Conservation (phyloP, 2,329 filamentous ascomycete species). For the Hymenoscyphus albidus region DNA sequence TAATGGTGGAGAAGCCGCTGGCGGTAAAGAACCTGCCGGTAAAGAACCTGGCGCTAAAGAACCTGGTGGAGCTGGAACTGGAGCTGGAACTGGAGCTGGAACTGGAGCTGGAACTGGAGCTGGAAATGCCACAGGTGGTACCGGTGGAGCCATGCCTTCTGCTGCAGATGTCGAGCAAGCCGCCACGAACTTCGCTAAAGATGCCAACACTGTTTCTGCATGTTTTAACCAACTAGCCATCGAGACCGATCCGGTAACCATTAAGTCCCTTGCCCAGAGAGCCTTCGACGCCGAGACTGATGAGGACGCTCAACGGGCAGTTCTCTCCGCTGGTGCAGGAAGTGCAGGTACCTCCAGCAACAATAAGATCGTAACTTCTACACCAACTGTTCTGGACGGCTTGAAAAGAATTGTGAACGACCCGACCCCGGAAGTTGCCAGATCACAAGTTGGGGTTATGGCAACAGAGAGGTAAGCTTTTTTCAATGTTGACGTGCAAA, state of each 20-base stretch:
- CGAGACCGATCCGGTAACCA: slow-evolving; percentile 14
- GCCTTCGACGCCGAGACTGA: slow-evolving; percentile 28
- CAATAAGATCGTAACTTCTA: slow-evolving; percentile 28
- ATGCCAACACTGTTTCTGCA: slow-evolving; percentile 28
- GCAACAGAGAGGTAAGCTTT: slow-evolving; percentile 20
- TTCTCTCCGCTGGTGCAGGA: slow-evolving; percentile 25
- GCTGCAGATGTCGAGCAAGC: slow-evolving; percentile 18
- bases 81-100: background rate
- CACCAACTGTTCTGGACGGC: slow-evolving; percentile 24
- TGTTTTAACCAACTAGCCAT: slow-evolving; percentile 23
- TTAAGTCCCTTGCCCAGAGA: slow-evolving; percentile 22
- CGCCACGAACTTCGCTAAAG: slow-evolving; percentile 23
- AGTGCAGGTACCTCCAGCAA: slow-evolving; percentile 22
- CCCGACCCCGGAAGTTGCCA: slow-evolving; percentile 12
- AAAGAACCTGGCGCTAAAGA: background rate
- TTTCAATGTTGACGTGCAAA: background rate
- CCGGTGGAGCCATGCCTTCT: background rate
- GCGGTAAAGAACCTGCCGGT: background rate
- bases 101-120: background rate
- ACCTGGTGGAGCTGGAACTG: background rate
- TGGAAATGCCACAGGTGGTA: background rate
- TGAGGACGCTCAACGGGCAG: slow-evolving; percentile 26
- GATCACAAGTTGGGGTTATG: slow-evolving; percentile 17
- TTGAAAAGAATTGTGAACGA: slow-evolving; percentile 24
- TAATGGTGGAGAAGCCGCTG: background rate